Evolutionary conservation across 345 rosid species (phyloP), one percentile per base, ranked within the genome.

Genomic region (Abelmoschus esculentus): DNA sequence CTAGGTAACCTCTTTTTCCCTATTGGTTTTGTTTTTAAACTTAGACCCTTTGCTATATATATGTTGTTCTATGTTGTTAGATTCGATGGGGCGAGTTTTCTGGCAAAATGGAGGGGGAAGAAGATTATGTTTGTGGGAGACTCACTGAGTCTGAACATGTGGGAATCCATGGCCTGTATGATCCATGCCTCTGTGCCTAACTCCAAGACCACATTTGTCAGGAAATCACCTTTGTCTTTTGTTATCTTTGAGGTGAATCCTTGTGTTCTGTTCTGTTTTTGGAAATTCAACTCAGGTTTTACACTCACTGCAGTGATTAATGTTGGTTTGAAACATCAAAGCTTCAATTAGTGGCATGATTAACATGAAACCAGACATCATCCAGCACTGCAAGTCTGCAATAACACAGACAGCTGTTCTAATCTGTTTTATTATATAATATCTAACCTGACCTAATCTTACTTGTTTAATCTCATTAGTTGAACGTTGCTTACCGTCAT

Each of bases 141-240:
- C 91, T 91, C 98, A 73, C 85, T 93, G 93, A 91, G 97, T 81
- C 75, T 91, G 46, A 93, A 93, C 84, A 93, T 93, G 98, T 93
- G 96, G 95, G 96, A 93, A 80, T 93, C 98, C 69, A 52, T 93
- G 74, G 80, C 80, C 5, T 93, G 98, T 80, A 88, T 93, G 98
- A 80, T 93, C 60, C 96, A 91, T 73, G 86, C 96, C 82, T 88
- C 98, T 84, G 88, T 89, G 80, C 96, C 98, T 11, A 62, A 66
- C 3, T 74, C 88, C 80, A 88, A 85, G 79, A 71, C 86, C 75
- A 75, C 76, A 46, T 83, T 81, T 66, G 74, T 60, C 28, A 80
- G 83, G 71, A 72, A 66, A 57, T 80, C 78, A 69, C 80, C 96
- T 11, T 71, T 93, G 70, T 80, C 91, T 40, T 74, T 86, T 58